Evolutionary conservation across 148 eudicot species (phyloP).

Genomic region (Chenopodium album): DNA sequence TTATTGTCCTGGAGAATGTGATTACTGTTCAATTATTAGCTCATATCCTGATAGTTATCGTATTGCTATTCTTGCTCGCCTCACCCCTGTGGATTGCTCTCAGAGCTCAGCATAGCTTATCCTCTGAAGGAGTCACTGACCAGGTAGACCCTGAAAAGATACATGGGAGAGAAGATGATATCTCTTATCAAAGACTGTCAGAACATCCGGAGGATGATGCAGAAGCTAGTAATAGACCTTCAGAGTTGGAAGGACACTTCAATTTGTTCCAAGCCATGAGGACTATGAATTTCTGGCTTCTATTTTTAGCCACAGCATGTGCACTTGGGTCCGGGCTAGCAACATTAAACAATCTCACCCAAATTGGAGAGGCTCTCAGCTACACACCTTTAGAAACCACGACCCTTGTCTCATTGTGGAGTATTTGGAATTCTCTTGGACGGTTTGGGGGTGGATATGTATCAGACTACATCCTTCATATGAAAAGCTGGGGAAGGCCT

Average conservation of each 20-base stretch:
- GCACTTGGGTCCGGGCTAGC: constrained; percentile 76
- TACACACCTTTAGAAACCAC: constrained; percentile 49
- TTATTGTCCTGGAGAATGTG: constrained; percentile 46
- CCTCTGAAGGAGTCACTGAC: constrained; percentile 26
- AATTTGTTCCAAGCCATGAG: constrained; percentile 62
- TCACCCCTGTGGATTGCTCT: constrained; percentile 51
- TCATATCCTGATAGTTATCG: constrained; percentile 31
- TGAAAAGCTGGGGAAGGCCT: constrained; percentile 61
- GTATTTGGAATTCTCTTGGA: constrained; percentile 79
- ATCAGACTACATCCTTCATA: constrained; percentile 57
- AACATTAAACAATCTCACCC: constrained; percentile 67
- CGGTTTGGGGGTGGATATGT: constrained; percentile 78
- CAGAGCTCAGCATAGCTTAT: constrained; percentile 35
- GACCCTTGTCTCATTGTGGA: constrained; percentile 73
- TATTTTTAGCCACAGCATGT: constrained; percentile 53
- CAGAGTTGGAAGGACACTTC: constrained; percentile 32
- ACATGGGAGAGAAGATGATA: constrained; percentile 17
- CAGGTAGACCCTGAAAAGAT: constrained; percentile 25
- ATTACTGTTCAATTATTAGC: constrained; percentile 38
- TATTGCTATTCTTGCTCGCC: constrained; percentile 45
- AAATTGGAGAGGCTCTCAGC: constrained; percentile 69
- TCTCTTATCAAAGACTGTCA: constrained; percentile 33
- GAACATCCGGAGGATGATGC: constrained; percentile 18
- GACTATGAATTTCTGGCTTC: constrained; percentile 60
- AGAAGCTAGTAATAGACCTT: constrained; percentile 10